Evolutionary conservation across 257 asterid genomes (phyloP).

Genomic region (Solanum lycopersicoides): DNA sequence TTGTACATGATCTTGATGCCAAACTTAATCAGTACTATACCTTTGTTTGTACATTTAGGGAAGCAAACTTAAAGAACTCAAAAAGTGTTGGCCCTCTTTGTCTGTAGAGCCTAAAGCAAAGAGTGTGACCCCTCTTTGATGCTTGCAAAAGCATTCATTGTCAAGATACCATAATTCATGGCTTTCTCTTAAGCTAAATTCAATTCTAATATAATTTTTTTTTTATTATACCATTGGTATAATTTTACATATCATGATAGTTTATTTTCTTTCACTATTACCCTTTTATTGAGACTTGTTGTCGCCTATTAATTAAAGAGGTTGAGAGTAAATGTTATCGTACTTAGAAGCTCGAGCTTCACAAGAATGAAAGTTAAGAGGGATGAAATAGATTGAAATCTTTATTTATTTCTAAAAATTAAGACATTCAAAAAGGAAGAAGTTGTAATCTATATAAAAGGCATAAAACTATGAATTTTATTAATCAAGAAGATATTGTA

Average conservation of each 20-base stretch:
- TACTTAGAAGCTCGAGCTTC: neutral
- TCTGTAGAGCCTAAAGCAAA: slow-evolving; percentile 28
- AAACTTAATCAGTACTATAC: slow-evolving; percentile 62
- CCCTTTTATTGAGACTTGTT: neutral
- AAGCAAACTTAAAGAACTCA: slow-evolving; percentile 28
- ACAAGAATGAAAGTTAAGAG: neutral
- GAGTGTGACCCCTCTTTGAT: slow-evolving; percentile 6
- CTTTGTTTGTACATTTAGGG: slow-evolving; percentile 24
- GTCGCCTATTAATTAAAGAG: neutral
- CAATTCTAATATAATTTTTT: neutral
- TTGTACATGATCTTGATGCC: slow-evolving; percentile 29
- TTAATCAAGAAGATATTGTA: neutral
- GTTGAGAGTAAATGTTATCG: neutral
- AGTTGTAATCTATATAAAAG: neutral
- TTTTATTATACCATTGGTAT: neutral
- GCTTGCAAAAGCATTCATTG: slow-evolving; percentile 17
- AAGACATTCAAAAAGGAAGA: neutral
- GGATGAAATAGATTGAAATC: neutral
- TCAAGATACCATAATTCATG: slow-evolving; percentile 10
- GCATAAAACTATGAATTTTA: neutral
- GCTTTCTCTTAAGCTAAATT: neutral
- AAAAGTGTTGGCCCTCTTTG: slow-evolving; percentile 33
- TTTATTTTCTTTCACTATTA: neutral
- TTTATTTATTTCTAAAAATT: neutral
- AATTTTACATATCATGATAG: neutral